Base-by-base conservation (phyloP, 208 protist genomes). In the Phytomonas francai region DNA sequence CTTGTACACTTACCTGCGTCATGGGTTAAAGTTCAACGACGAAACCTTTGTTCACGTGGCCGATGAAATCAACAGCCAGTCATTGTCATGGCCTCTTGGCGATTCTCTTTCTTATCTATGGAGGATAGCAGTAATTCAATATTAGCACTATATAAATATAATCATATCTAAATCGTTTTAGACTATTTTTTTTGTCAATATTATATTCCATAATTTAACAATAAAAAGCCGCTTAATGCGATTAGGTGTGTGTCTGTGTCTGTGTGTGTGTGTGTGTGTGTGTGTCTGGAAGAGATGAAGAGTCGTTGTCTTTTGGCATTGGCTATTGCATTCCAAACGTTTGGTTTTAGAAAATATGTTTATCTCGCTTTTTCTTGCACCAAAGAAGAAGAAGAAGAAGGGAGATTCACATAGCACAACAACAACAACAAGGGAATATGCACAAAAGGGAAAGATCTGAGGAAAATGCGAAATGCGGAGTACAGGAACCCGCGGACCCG, bases 61-160 rank as follows among this genome's bases (percentile, higher is more conserved):
- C 2, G 80, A 96, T 33, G 67, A 78, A 29, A 89, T 96, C 16
- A 66, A 72, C 28, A 82, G 78, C 9, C 70, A 79, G 30, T 75
- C 85, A 11, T 76, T 89, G 25, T 80, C 86, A 25, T 96, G 91
- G 91, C 81, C 84, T n/a, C 76, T 96, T 3, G 91, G 91, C 33
- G 79, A 82, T 16, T 91, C 84, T 14, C 76, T 96, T 2, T 54
- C 72, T 8, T 63, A 61, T 51, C 59, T 79, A 19, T 49, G 39
- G 39, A 49, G 14, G 39, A 19, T 12, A 19, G 4, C 6, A 12
- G 14, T 49, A 19, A 49, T 12, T 19, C 39, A 49, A 12, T 49
- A 49, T 49, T 49, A 49, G 12, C 16, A 36, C 33, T 36, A 36
- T 36, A 36, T 36, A 36, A 11, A 3, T 36, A 36, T 36, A 36